phyloP scores from a whole-genome alignment of 73 alveolate species.

The Paramecium octaurelia region DNA sequence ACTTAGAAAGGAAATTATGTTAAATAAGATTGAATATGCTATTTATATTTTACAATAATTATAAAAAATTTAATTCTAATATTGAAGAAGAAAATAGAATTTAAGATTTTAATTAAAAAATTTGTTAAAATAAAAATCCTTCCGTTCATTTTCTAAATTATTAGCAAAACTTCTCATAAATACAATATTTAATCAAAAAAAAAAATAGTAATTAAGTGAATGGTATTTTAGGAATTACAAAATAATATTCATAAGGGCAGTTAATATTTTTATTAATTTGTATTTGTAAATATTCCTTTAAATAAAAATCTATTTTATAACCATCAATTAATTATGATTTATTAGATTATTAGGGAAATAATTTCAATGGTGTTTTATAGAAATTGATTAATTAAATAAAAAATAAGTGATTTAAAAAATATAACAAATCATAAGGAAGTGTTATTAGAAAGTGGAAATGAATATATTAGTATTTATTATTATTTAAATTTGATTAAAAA shows the following conservation, averaged over 20 bases:
- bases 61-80: background rate
- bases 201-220: too few relatives aligned
- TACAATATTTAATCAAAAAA: too few relatives aligned
- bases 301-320: background rate
- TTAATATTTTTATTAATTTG: background rate
- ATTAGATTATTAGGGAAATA: background rate
- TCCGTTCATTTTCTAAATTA: too few relatives aligned
- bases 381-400: background rate
- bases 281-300: background rate
- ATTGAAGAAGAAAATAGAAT: conserved; percentile 7
- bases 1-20: background rate
- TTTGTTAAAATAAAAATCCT: background rate
- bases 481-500: background rate
- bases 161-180: too few relatives aligned
- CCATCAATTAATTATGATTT: background rate
- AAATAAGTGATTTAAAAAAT: background rate
- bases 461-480: background rate
- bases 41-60: background rate
- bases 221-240: too few relatives aligned
- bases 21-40: background rate
- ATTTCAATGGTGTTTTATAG: background rate
- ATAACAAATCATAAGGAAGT: background rate
- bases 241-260: too few relatives aligned
- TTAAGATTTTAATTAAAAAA: background rate
- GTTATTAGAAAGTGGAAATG: background rate